Conservation (phyloP, 2,329 filamentous ascomycete species). For the Monosporascus sp. region DNA sequence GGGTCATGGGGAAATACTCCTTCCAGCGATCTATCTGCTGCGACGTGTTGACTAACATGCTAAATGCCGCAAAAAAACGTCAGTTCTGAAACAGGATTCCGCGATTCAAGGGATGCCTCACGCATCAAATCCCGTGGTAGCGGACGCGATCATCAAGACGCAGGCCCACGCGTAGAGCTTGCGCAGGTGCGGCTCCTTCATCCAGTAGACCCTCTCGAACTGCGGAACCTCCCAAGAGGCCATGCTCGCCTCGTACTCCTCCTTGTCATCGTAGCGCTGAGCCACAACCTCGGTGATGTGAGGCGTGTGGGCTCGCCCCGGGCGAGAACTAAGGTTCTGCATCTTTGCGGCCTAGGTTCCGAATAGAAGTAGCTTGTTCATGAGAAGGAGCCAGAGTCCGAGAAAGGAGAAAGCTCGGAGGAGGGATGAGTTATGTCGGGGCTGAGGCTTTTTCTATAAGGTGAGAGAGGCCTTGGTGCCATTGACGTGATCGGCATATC, state of each 20-base stretch:
- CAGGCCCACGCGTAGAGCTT: constrained; percentile 49
- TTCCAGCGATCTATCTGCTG: constrained; percentile 53
- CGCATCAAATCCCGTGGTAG: constrained; percentile 59
- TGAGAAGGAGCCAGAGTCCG: neutral
- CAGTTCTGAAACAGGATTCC: neutral
- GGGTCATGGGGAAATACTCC: constrained; percentile 37
- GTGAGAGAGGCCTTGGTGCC: too few relatives aligned
- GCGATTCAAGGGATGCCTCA: constrained; percentile 11
- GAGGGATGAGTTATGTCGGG: neutral
- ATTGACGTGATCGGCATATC: too few relatives aligned
- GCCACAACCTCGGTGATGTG: constrained; percentile 8
- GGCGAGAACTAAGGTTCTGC: too few relatives aligned
- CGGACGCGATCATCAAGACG: constrained; percentile 55
- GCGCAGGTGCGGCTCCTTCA: constrained; percentile 50
- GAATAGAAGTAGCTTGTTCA: neutral
- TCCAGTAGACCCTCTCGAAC: constrained; percentile 54
- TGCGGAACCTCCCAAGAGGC: constrained; percentile 41
- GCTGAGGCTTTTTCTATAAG: neutral
- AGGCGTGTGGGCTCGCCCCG: neutral
- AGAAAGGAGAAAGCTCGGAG: neutral
- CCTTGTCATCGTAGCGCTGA: constrained; percentile 8
- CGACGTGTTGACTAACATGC: constrained; percentile 54
- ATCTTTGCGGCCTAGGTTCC: neutral
- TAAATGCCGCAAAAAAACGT: constrained; percentile 1
- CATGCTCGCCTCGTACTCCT: constrained; percentile 27